Conservation (phyloP, 179 eudicot genomes). For the Kewa caespitosa region DNA sequence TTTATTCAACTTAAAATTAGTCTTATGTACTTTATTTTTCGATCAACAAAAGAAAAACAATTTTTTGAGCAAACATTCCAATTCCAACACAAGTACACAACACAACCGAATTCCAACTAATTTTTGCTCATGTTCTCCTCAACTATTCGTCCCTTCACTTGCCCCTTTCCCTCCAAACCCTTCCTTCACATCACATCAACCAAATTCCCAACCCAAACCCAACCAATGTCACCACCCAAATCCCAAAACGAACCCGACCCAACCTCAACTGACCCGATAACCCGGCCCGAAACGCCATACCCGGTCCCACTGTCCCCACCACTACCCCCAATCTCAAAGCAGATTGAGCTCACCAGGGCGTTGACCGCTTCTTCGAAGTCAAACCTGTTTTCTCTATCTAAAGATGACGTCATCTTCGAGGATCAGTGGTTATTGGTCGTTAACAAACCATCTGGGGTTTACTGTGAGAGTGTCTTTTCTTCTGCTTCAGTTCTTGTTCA, state of each 20-base stretch:
- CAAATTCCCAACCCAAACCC: constrained; percentile 14
- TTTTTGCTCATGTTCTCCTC: neutral
- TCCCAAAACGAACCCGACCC: constrained; percentile 14
- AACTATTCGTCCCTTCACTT: neutral
- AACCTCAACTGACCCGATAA: constrained; percentile 23
- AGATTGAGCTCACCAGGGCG: constrained; percentile 82
- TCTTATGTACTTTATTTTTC: no score
- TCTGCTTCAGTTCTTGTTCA: constrained; percentile 50
- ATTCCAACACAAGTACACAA: no score
- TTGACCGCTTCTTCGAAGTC: constrained; percentile 82
- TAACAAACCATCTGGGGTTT: constrained; percentile 78
- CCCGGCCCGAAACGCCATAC: constrained; percentile 28
- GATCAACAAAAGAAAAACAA: no score
- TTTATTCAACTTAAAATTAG: no score
- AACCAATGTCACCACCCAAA: constrained; percentile 26
- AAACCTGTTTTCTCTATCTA: constrained; percentile 45
- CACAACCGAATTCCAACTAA: no score
- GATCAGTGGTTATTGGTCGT: constrained; percentile 85
- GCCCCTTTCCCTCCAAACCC: neutral
- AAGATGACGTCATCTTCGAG: constrained; percentile 58
- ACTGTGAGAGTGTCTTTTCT: constrained; percentile 73
- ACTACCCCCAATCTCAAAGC: constrained; percentile 67
- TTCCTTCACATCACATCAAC: neutral
- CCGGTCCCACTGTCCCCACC: constrained; percentile 88
- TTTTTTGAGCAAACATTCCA: no score